Evolutionary conservation across 2,329 filamentous ascomycete species (phyloP), one percentile per base, ranked within the genome.

Genomic region (Chrysoporthe cubensis): DNA sequence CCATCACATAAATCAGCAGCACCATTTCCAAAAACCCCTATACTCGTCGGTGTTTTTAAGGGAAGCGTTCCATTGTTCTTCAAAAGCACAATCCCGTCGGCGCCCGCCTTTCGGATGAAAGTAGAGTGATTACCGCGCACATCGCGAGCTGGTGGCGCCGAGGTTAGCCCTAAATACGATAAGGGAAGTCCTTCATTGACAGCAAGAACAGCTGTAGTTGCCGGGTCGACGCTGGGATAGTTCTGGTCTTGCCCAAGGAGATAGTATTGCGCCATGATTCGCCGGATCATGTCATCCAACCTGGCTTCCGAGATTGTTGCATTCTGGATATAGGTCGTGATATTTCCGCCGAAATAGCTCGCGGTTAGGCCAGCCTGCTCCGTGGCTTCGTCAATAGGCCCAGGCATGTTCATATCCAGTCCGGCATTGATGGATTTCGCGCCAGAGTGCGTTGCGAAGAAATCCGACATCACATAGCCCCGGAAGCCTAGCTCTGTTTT

Each of bases 401-500:
- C 21, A 21, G 21, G 21, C 21, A 21, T 21, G 18, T 18, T 26
- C 85, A 92, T 88, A 74, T 93, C 91, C 48, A 94, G 76, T 32
- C 91, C 91, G 2, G 89, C 88, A 65, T 89, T 78, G 0, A 89
- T 83, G 3, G 84, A 84, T 1, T 83, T 83, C 9, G 90, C 84
- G 44, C 89, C 89, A 0, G 86, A 80, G 71, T 91, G 88, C 64
- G 91, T 89, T 1, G 88, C 90, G 40, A 79, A 76, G 88, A 90
- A 92, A 73, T 93, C 91, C 0, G 85, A 84, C 54, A 90, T 84
- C 1, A 92, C 85, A 71, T 88, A 91, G 0, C 90, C 90, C 76
- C 84, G 82, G 71, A 88, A 88, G 2, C 85, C 86, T 0, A 88
- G 80, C 71, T 88, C 86, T 1, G 80, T 82, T 74, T 88, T 93